A percentile compares a stretch with the other conserved stretches of the same genome.
These are phyloP conservation scores for Termitomyces heimii DNA, from an alignment of 768 basidiomycete species.

Conservation along the genomic window DNA sequence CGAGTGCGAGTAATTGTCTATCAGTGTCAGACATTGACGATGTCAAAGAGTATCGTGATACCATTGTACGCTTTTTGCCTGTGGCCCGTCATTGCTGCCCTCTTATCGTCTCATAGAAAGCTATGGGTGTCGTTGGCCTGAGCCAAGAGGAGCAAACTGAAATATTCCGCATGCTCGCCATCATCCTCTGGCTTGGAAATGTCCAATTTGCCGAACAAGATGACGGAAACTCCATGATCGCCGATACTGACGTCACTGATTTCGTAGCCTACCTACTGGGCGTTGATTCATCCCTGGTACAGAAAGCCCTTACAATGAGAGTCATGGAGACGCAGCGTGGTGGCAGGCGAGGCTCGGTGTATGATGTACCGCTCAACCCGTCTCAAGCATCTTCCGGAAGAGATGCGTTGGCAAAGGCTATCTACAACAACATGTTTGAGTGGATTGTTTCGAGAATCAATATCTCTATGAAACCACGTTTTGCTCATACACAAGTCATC, in stretches of 20 bases:
- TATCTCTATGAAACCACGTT: conserved; percentile 89
- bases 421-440: conserved; percentile 98
- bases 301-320: conserved; percentile 81
- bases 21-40: conserved; percentile 92
- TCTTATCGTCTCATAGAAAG: conserved; percentile 47
- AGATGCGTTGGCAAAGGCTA: conserved; percentile 90
- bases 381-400: conserved; percentile 85
- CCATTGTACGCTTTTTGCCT: conserved; percentile 52
- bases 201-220: conserved; percentile 86
- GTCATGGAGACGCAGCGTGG: conserved; percentile 92
- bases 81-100: not conserved
- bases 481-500: conserved; percentile 71
- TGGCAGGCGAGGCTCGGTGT: conserved; percentile 91
- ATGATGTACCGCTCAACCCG: conserved; percentile 92
- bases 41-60: conserved; percentile 79
- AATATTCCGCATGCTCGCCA: conserved; percentile 90
- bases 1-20: conserved; percentile 86
- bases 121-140: conserved; percentile 94
- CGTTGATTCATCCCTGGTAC: conserved; percentile 67
- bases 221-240: conserved; percentile 78
- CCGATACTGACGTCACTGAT: conserved; percentile 86
- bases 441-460: conserved; percentile 99
- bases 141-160: conserved; percentile 78
- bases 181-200: conserved; percentile 94
- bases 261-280: conserved; percentile 96